Percentiles rank a stretch among this genome's conserved stretches.
Evolutionary conservation across 495 filamentous ascomycete species (phyloP).

Genomic region (Parathielavia hyrcaniae): DNA sequence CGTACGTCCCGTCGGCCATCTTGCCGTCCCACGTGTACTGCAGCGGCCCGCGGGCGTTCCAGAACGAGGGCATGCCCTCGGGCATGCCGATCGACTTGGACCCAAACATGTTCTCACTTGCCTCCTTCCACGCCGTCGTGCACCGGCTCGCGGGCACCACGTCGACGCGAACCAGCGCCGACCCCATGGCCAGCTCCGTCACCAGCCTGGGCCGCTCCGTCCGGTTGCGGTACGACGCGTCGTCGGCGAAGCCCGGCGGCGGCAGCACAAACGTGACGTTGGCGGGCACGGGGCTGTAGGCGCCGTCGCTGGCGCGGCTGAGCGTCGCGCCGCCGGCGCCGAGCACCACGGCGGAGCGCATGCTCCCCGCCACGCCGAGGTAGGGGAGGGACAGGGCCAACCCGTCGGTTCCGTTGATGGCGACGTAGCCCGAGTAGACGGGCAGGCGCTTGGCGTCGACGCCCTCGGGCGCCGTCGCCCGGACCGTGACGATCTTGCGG

Average conservation of each 20-base stretch:
- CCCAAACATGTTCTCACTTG: slow-evolving; percentile 29
- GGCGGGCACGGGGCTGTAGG: slow-evolving; percentile 27
- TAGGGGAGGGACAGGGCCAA: slow-evolving; percentile 46
- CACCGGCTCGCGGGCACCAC: slow-evolving; percentile 35
- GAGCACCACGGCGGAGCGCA: slow-evolving; percentile 38
- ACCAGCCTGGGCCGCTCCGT: slow-evolving; percentile 28
- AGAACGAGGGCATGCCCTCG: slow-evolving; percentile 34
- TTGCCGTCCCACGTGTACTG: slow-evolving; percentile 38
- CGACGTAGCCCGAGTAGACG: slow-evolving; percentile 50
- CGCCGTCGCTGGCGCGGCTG: slow-evolving; percentile 31
- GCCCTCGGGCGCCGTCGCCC: slow-evolving; percentile 36
- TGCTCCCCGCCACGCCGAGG: slow-evolving; percentile 44
- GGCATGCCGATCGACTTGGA: slow-evolving; percentile 35
- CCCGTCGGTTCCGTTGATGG: slow-evolving; percentile 46
- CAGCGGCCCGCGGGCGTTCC: slow-evolving; percentile 36
- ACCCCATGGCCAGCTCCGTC: slow-evolving; percentile 39
- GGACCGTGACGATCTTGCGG: slow-evolving; percentile 39
- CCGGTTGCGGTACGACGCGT: slow-evolving; percentile 30
- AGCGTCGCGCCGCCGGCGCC: slow-evolving; percentile 32
- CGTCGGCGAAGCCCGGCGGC: slow-evolving; percentile 29
- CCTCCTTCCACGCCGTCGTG: slow-evolving; percentile 22
- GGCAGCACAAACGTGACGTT: slow-evolving; percentile 41
- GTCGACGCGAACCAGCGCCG: slow-evolving; percentile 40
- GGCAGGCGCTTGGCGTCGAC: slow-evolving; percentile 41
- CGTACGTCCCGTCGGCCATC: slow-evolving; percentile 38